A percentile compares a stretch with the other conserved stretches of the same genome.
Conservation (phyloP, 768 basidiomycete species). For the Gloeophyllum trabeum region DNA sequence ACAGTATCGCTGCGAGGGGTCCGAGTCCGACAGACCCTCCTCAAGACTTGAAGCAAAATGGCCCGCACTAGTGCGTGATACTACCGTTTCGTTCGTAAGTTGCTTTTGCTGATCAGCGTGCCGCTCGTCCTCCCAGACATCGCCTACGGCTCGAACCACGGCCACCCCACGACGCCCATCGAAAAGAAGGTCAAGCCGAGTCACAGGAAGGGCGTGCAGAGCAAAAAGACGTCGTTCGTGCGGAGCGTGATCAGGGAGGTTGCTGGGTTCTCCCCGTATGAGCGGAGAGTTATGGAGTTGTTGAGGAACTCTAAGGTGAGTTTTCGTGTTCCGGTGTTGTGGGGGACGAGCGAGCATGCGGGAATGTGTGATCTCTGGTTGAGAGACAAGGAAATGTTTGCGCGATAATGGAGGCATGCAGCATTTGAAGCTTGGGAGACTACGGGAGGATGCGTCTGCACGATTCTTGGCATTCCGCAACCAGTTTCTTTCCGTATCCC, state of each 20-base stretch:
- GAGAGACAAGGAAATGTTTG: too few species aligned
- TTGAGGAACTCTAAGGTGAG: slow-evolving; percentile 93
- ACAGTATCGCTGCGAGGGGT: too few species aligned
- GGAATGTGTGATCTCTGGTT: too few species aligned
- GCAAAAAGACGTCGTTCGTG: slow-evolving; percentile 88
- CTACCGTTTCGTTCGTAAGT: too few species aligned
- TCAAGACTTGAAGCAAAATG: slow-evolving; percentile 62
- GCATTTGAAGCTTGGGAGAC: too few species aligned
- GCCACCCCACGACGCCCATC: slow-evolving; percentile 82
- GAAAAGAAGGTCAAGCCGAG: slow-evolving; percentile 65
- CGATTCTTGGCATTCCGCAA: too few species aligned
- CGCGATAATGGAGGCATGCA: too few species aligned
- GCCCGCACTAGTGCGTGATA: slow-evolving; percentile 60
- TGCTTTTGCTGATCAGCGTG: too few species aligned
- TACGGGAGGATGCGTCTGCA: too few species aligned
- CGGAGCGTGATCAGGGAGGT: slow-evolving; percentile 93
- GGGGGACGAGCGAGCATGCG: too few species aligned
- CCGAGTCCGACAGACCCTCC: slow-evolving; percentile 15
- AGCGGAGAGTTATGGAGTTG: slow-evolving; percentile 96
- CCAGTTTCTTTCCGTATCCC: background rate
- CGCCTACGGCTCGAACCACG: slow-evolving; percentile 78
- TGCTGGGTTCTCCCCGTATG: slow-evolving; percentile 94
- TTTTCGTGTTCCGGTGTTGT: slow-evolving; percentile 3
- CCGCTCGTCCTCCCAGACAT: slow-evolving; percentile 53
- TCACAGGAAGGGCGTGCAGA: slow-evolving; percentile 87